Evolutionary conservation across 2,329 filamentous ascomycete genomes (phyloP), one percentile per base, ranked within the genome.

Genomic region (Xylaria sp.): DNA sequence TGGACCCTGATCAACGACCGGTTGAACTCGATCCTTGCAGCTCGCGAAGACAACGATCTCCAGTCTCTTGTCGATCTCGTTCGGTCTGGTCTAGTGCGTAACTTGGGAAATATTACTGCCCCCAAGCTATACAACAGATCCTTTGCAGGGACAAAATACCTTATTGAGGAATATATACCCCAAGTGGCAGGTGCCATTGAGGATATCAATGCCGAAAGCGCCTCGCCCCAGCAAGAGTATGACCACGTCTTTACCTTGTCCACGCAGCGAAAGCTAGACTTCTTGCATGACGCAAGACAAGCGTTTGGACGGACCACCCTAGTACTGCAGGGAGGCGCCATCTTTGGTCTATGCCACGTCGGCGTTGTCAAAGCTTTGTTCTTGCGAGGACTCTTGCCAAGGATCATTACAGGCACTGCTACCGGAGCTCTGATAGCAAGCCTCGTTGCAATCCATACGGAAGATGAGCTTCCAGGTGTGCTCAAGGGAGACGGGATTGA

Each of bases 391-490:
- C 82, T 98, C 17, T 84, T 98, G 54, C 95, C 96, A 3, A 88
- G 93, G 51, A 97, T 98, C 74, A 94, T 98, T 73, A 93, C 93
- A 0, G 95, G 95, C 8, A 97, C 93, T 1, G 94, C 92, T 3
- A 97, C 93, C 0, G 95, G 95, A 14, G 95, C 94, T 8, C 82
- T 98, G 74, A 95, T 97, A 71, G 94, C 94, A 1, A 93, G 94
- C 12, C 83, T 98, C 32, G 93, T 98, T 1, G 92, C 93, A 4
- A 92, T 96, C 19, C 94, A 96, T 78, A 94, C 92, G 0, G 92
- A 96, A 74, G 92, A 94, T 61, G 94, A 97, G 77, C 84, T 98
- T 34, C 88, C 93, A 1, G 85, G 83, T 0, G 90, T 97, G 57
- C 82, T 98, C 51, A 90, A 88, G 67, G 93, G 93, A 1, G 91